Percentiles rank a stretch among this genome's conserved stretches.
phyloP scores from a whole-genome alignment of 2,329 filamentous ascomycete species.

The Sphaceloma murrayae region DNA sequence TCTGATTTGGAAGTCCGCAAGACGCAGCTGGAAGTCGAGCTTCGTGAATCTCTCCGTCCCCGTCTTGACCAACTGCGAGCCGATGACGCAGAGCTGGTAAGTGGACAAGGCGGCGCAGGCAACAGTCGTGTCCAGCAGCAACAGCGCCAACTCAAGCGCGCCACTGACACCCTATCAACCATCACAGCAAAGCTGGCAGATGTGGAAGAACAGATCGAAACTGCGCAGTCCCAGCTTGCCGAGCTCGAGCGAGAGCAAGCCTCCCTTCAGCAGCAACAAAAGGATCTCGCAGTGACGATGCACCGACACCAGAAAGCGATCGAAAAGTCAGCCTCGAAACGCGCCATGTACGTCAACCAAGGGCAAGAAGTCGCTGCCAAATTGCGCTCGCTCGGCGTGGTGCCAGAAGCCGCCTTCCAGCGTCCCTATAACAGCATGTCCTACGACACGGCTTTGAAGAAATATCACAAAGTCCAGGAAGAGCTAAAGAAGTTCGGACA shows the following conservation, averaged over 20 bases:
- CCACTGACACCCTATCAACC: conserved; percentile 56
- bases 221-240: conserved; percentile 44
- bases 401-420: conserved; percentile 87
- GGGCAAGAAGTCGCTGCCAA: conserved; percentile 75
- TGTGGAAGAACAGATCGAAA: conserved; percentile 64
- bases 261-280: conserved; percentile 60
- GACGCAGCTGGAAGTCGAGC: conserved; percentile 71
- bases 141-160: conserved; percentile 70
- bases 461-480: conserved; percentile 84
- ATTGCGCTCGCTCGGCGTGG: conserved; percentile 83
- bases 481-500: conserved; percentile 92
- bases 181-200: conserved; percentile 62
- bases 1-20: conserved; percentile 73
- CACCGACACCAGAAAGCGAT: conserved; percentile 80
- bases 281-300: conserved; percentile 67
- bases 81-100: conserved; percentile 58
- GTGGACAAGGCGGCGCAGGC: conserved; percentile 31
- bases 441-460: conserved; percentile 54
- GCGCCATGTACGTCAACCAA: conserved; percentile 66
- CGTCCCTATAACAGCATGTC: conserved; percentile 73
- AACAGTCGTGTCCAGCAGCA: conserved; percentile 62
- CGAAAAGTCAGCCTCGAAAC: conserved; percentile 85
- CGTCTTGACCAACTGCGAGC: conserved; percentile 78
- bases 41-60: conserved; percentile 80
- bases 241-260: conserved; percentile 50